Percentiles rank a stretch among this genome's conserved stretches.
Evolutionary conservation across 176 grass and related monocot species (phyloP).

Genomic region (Carex littledalei): DNA sequence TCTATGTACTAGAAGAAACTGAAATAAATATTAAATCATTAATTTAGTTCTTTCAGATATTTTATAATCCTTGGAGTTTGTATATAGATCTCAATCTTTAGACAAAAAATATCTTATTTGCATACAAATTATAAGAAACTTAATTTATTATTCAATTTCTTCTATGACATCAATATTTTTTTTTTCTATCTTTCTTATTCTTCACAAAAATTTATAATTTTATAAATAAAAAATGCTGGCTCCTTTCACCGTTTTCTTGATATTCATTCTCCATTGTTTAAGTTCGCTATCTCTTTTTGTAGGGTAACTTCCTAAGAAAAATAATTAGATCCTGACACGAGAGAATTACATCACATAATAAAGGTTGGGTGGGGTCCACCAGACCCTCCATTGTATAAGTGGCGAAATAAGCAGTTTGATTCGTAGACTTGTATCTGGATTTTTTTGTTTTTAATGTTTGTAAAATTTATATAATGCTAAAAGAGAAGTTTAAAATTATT

Average conservation of each 20-base stretch:
- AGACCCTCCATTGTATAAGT: background rate
- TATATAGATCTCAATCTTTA: no score
- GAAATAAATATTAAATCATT: no score
- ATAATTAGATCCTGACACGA: background rate
- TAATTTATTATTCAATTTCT: no score
- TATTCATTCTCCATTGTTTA: background rate
- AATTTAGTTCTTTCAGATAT: no score
- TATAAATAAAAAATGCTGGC: no score
- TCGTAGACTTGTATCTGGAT: background rate
- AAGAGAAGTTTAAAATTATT: background rate
- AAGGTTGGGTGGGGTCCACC: background rate
- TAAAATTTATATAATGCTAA: background rate
- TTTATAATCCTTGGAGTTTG: no score
- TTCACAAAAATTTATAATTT: no score
- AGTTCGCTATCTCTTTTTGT: background rate
- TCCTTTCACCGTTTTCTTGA: background rate
- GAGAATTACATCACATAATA: constrained; percentile 12
- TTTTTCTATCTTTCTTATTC: no score
- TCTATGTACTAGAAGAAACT: no score
- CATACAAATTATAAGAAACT: no score
- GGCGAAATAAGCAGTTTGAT: background rate
- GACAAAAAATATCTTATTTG: no score
- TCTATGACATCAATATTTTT: no score
- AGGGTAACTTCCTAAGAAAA: background rate
- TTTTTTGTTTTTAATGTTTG: background rate